Percentiles rank a stretch among this genome's conserved stretches.
phyloP scores from a whole-genome alignment of 495 filamentous ascomycete genomes.

The Xylaria cubensis region DNA sequence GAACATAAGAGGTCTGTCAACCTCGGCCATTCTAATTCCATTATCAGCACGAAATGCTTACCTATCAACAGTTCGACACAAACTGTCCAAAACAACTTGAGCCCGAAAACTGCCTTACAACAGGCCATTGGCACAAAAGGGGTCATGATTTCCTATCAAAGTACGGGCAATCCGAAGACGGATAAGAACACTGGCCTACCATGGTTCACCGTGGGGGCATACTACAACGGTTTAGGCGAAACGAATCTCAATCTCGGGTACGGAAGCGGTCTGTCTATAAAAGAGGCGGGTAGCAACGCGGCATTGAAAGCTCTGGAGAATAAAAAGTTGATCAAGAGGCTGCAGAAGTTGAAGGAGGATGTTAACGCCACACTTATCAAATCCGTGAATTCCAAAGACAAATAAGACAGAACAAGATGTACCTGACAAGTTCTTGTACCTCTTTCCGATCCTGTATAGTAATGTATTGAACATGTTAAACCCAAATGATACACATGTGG shows the following conservation, averaged over 20 bases:
- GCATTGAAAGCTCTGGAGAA: constrained; percentile 69
- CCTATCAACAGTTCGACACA: constrained; percentile 15
- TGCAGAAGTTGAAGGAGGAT: constrained; percentile 58
- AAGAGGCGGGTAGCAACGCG: constrained; percentile 74
- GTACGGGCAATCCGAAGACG: constrained; percentile 60
- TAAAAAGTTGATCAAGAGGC: constrained; percentile 62
- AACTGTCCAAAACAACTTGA: constrained; percentile 33
- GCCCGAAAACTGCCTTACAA: constrained; percentile 59
- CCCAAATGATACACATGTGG: not conserved
- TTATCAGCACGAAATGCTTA: constrained; percentile 17
- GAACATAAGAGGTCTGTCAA: constrained; percentile 31
- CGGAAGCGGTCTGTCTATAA: constrained; percentile 73
- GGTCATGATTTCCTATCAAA: constrained; percentile 69
- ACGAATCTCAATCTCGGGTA: constrained; percentile 66
- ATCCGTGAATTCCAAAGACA: not conserved
- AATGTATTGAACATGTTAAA: not conserved
- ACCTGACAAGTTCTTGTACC: not conserved
- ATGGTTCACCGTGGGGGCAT: constrained; percentile 71
- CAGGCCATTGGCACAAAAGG: constrained; percentile 63
- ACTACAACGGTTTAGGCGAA: constrained; percentile 77
- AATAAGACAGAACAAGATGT: not conserved
- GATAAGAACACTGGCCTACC: constrained; percentile 61
- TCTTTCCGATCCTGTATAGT: not conserved
- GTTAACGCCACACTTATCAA: not conserved
- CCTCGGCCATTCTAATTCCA: constrained; percentile 27